Evolutionary conservation across 345 rosid genomes (phyloP), one percentile per base, ranked within the genome.

Genomic region (Diplotaxis tenuifolia): DNA sequence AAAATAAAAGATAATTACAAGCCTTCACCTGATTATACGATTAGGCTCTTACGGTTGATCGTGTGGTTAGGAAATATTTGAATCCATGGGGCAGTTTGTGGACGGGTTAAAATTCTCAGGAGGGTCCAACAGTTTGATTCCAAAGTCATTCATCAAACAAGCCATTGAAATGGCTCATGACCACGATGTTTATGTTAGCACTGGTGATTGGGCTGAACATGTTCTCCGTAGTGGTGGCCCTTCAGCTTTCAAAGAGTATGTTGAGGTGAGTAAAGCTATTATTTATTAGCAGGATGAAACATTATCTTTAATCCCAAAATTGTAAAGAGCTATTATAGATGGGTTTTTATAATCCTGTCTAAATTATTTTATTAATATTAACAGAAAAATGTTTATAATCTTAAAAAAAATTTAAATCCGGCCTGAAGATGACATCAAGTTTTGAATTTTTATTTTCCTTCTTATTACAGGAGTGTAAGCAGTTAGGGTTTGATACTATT

Each of bases 121-220:
- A 47, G 96, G 96, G 22, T 90, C 99, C 3, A 71, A 87, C 70
- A 88, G 93, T 82, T 82, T 90, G 18, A 84, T 90, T 83, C 89
- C 97, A 0, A 95, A 87, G 79, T 79, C 96, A 11, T 83, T 83
- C 62, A 75, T 95, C 34, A 83, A 84, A 70, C 83, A 89, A 71
- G 89, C 88, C 58, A 85, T 88, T 36, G 80, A 84, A 58, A 80
- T 78, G 85, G 96, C 97, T 58, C 97, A 90, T 71, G 83, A 84
- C 19, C 92, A 92, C 74, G 83, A 87, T 66, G 89, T 92, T 6
- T 92, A 92, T 74, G 99, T 92, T 7, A 92, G 94, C 62, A 90
- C 94, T 0, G 94, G 98, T 4, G 98, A 92, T 47, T 95, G 98
- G 98, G 90, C 96, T 9, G 98, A 92, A 23, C 96, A 92, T 82